Evolutionary conservation across 108 stramenopile species (phyloP), one percentile per base, ranked within the genome.

Genomic region (Chaetoceros muelleri): DNA sequence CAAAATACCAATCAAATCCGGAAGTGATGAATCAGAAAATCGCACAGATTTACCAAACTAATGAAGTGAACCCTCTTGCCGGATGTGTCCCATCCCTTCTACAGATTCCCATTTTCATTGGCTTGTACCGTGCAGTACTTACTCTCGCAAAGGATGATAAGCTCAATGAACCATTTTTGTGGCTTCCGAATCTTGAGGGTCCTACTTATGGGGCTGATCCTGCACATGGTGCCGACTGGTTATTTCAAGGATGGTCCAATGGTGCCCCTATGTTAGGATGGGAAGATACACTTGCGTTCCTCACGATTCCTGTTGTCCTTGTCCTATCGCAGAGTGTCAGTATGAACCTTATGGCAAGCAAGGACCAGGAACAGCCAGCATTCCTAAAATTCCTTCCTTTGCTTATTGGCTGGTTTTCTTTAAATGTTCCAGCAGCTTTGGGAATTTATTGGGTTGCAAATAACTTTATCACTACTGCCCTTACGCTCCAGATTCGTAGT

Each of bases 71-170:
- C 61, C 96, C 96, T 7, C 75, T 98, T 25, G 95, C 94, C 17
- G 94, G 95, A 45, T 95, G 94, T 66, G 63, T 98, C 52, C 96
- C 96, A 10, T 72, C 79, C 46, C 50, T 98, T 26, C 79, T 89
- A 18, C 96, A 98, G 66, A 95, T 98, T 65, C 97, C 97, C 5
- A 69, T 98, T 55, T 98, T 98, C 60, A 95, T 98, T 71, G 93
- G 94, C 26, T 75, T 98, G 20, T 98, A 98, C 75, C 74, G 97
- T 58, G 78, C 95, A n/a, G 73, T 98, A 45, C 57, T 90, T 51
- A 87, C 81, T 48, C 63, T 98, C 44, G 92, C 95, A 25, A 82
- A 87, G 65, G 84, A 88, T 2, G 83, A 96, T 64, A 70, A 60
- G 53, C 69, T 98, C 40, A 84, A 92, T 51, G 95, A 98, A 67